phyloP scores from a whole-genome alignment of 345 rosid genomes.

The Corchorus olitorius region DNA sequence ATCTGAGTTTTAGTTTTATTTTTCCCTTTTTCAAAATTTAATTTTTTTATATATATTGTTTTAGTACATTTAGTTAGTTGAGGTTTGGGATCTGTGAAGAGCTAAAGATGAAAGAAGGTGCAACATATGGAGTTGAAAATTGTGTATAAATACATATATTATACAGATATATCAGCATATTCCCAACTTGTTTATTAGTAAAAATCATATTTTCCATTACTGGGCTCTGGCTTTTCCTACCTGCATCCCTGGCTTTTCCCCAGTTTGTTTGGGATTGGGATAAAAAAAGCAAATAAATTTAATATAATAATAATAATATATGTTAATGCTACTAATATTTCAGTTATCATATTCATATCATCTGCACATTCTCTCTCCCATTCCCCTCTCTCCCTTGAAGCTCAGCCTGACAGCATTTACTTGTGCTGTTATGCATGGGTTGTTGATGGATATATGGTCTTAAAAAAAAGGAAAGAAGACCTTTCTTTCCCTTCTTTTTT shows the following conservation, averaged over 20 bases:
- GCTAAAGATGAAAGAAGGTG: conserved; percentile 15
- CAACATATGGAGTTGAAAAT: conserved; percentile 20
- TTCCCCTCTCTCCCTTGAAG: conserved; percentile 16
- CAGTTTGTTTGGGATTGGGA: conserved; percentile 33
- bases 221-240: conserved; percentile 28
- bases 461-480: neutral
- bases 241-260: conserved; percentile 29
- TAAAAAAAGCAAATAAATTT: neutral
- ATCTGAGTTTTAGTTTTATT: neutral
- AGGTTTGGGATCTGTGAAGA: conserved; percentile 37
- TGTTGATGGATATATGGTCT: neutral
- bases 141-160: conserved; percentile 33
- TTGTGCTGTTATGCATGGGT: conserved; percentile 10
- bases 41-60: conserved; percentile 11
- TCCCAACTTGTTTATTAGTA: conserved; percentile 11
- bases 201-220: conserved; percentile 16
- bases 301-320: too few species aligned
- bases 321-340: neutral
- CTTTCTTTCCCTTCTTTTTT: neutral
- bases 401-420: conserved; percentile 9
- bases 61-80: conserved; percentile 22
- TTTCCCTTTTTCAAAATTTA: neutral
- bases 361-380: conserved; percentile 17
- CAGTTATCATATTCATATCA: conserved; percentile 21
- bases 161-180: conserved; percentile 15